Evolutionary conservation across 1,284 basidiomycete genomes (phyloP).

Genomic region (Phlebopus sp.): DNA sequence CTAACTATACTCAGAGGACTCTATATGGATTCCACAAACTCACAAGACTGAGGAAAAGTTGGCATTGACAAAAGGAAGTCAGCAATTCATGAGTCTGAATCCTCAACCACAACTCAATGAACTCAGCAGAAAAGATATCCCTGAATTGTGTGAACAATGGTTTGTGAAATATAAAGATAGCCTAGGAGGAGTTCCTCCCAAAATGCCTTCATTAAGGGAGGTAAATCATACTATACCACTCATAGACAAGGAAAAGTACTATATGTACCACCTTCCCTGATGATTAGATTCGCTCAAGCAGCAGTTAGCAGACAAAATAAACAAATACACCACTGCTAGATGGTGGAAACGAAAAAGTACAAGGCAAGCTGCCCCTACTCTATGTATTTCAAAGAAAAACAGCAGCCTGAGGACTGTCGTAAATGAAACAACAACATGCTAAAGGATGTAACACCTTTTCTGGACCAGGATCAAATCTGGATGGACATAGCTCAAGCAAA

Average conservation of each 20-base stretch:
- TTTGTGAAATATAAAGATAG: too few relatives aligned
- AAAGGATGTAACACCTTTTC: constrained; percentile 29
- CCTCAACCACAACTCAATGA: too few relatives aligned
- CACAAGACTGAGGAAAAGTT: too few relatives aligned
- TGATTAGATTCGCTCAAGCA: constrained; percentile 26
- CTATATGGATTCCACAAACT: too few relatives aligned
- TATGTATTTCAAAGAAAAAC: too few relatives aligned
- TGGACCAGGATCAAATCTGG: constrained; percentile 23
- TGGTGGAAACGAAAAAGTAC: constrained; percentile 16
- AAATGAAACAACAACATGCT: constrained; percentile 28
- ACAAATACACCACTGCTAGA: constrained; percentile 24
- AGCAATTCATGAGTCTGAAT: too few relatives aligned
- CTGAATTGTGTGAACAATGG: constrained; percentile 19
- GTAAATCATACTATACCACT: constrained; percentile 34
- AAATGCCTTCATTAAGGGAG: constrained; percentile 24
- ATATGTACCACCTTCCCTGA: constrained; percentile 24
- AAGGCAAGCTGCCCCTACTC: too few relatives aligned
- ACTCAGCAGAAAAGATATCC: constrained; percentile 18
- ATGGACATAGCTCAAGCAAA: constrained; percentile 15
- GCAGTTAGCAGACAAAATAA: constrained; percentile 29
- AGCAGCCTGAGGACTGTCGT: too few relatives aligned
- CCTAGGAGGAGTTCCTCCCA: constrained; percentile 18
- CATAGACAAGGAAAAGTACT: constrained; percentile 23
- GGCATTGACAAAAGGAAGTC: too few relatives aligned
- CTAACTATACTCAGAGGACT: too few relatives aligned